Evolutionary conservation across 176 grass and related monocot genomes (phyloP).

Genomic region (Triticum timopheevii): DNA sequence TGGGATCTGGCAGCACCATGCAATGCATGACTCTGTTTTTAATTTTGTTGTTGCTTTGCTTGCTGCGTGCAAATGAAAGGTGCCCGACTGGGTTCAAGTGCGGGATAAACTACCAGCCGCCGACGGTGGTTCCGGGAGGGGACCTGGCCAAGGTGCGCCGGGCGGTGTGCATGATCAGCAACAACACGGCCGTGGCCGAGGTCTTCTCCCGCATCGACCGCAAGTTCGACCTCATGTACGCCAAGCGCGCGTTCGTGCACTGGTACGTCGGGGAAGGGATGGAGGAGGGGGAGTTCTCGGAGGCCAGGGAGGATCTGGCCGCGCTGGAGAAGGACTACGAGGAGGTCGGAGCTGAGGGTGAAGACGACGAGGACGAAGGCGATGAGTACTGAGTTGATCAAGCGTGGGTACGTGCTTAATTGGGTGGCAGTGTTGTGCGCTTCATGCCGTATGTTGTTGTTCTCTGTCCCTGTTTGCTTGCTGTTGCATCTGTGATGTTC

Average conservation of each 20-base stretch:
- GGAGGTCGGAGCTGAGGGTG: slow-evolving; percentile 62
- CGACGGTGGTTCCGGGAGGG: slow-evolving; percentile 67
- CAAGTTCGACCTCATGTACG: slow-evolving; percentile 87
- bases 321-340: slow-evolving; percentile 80
- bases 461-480: background rate
- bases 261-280: slow-evolving; percentile 89
- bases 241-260: slow-evolving; percentile 77
- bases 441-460: background rate
- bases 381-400: slow-evolving; percentile 49
- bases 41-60: slow-evolving; percentile 6
- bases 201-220: slow-evolving; percentile 77
- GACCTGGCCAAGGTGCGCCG: slow-evolving; percentile 75
- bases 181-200: slow-evolving; percentile 79
- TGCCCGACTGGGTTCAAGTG: slow-evolving; percentile 90
- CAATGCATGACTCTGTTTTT: background rate
- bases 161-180: slow-evolving; percentile 91
- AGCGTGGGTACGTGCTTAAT: background rate
- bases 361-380: slow-evolving; percentile 51
- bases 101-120: slow-evolving; percentile 85
- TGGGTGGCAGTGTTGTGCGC: background rate
- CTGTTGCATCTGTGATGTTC: background rate
- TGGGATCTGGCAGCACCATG: background rate
- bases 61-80: slow-evolving; percentile 31
- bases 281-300: slow-evolving; percentile 89
- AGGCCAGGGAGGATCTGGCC: slow-evolving; percentile 77